These are phyloP conservation scores for Drosera capensis DNA, from an alignment of 148 eudicot species.

Conservation along the genomic window DNA sequence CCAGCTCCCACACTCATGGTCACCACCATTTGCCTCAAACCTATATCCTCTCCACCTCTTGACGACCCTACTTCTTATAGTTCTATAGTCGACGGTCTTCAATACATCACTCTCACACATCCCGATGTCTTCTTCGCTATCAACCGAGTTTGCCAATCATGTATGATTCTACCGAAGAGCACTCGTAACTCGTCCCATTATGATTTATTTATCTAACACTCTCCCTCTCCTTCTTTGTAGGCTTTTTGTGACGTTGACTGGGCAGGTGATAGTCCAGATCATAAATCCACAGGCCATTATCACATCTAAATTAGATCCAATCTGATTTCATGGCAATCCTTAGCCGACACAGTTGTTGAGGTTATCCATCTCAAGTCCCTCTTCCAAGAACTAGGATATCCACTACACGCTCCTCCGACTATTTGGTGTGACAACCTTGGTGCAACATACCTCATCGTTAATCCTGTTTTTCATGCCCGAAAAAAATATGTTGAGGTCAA, in stretches of 20 bases:
- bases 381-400: background rate
- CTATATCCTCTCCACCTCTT: too few species aligned
- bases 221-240: background rate
- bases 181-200: background rate
- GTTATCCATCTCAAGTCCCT: background rate
- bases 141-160: background rate
- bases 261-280: background rate
- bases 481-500: background rate
- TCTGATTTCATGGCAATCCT: background rate
- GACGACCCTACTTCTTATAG: too few species aligned
- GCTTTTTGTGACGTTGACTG: background rate
- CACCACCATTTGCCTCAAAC: too few species aligned
- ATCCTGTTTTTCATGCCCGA: too few species aligned
- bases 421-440: background rate
- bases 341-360: background rate
- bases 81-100: background rate
- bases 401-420: background rate
- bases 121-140: background rate
- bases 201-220: background rate
- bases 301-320: background rate
- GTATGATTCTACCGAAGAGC: background rate
- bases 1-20: too few species aligned
- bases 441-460: background rate
- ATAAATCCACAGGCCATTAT: background rate
- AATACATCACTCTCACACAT: background rate